These are phyloP conservation scores for Hypoxylon sp. DNA, from an alignment of 2,329 filamentous ascomycete genomes.

Conservation along the genomic window DNA sequence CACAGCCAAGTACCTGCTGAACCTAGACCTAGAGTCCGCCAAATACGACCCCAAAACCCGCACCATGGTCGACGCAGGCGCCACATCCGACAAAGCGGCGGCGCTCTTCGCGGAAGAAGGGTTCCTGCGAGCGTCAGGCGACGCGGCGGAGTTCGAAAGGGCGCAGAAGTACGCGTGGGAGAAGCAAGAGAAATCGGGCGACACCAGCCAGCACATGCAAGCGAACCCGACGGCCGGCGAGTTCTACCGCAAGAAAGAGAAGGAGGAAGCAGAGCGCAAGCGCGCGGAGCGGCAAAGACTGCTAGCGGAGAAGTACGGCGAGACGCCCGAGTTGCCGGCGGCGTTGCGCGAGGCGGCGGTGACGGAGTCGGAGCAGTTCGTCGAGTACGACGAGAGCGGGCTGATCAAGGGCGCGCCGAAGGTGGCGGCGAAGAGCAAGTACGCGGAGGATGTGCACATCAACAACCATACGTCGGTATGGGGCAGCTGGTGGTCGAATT, in stretches of 20 bases:
- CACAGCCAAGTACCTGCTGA: conserved; percentile 95
- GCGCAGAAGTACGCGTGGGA: conserved; percentile 96
- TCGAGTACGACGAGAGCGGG: conserved; percentile 95
- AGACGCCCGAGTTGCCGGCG: conserved; percentile 72
- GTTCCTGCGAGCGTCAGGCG: conserved; percentile 88
- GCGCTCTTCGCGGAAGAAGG: conserved; percentile 92
- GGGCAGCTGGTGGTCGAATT: conserved; percentile 98
- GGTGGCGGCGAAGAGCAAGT: conserved; percentile 87
- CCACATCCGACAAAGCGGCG: conserved; percentile 83
- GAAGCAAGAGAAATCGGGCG: conserved; percentile 84
- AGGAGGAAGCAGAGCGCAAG: conserved; percentile 79
- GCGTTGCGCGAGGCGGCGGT: conserved; percentile 77
- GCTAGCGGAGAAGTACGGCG: conserved; percentile 87
- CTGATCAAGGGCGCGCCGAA: conserved; percentile 89
- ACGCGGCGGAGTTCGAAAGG: conserved; percentile 91
- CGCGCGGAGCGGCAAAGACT: conserved; percentile 77
- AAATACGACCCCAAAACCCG: conserved; percentile 98
- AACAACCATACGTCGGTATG: conserved; percentile 95
- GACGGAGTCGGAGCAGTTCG: conserved; percentile 85
- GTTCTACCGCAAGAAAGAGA: conserved; percentile 83
- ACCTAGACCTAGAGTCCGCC: conserved; percentile 94
- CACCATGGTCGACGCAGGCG: conserved; percentile 88
- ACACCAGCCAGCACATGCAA: conserved; percentile 89
- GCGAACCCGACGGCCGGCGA: conserved; percentile 97
- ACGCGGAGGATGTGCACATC: conserved; percentile 86